A percentile compares a stretch with the other conserved stretches of the same genome.
phyloP scores from a whole-genome alignment of 441 rosid genomes.

The Gossypium davidsonii region DNA sequence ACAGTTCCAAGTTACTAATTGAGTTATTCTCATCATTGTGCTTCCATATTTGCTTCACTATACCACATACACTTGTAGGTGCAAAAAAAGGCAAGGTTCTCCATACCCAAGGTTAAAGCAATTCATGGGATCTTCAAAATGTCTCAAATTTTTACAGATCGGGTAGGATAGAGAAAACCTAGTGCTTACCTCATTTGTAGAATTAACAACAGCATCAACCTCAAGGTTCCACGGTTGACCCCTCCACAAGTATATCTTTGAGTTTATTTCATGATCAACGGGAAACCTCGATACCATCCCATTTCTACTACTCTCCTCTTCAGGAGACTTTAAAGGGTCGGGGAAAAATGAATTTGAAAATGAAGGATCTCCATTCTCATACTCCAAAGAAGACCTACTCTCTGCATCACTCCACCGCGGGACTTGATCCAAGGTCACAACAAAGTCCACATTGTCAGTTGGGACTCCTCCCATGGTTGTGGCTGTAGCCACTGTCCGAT shows the following conservation, averaged over 20 bases:
- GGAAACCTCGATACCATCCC: slow-evolving; percentile 84
- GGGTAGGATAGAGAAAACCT: neutral
- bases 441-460: slow-evolving; percentile 61
- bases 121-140: neutral
- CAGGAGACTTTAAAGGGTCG: slow-evolving; percentile 68
- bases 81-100: neutral
- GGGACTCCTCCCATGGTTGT: slow-evolving; percentile 71
- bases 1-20: neutral
- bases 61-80: neutral
- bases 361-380: slow-evolving; percentile 58
- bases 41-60: neutral
- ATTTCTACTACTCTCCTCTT: slow-evolving; percentile 52
- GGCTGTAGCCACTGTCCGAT: slow-evolving; percentile 64
- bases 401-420: slow-evolving; percentile 92
- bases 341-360: slow-evolving; percentile 63
- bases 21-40: slow-evolving; percentile 9
- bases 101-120: neutral
- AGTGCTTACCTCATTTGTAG: slow-evolving; percentile 77
- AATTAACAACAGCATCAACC: slow-evolving; percentile 97
- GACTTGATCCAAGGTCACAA: slow-evolving; percentile 85
- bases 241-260: slow-evolving; percentile 85
- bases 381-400: slow-evolving; percentile 47
- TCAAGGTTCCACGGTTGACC: slow-evolving; percentile 99
- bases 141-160: neutral
- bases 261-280: slow-evolving; percentile 75